These are phyloP conservation scores for Psilocybe cubensis DNA, from an alignment of 768 basidiomycete genomes.

Conservation along the genomic window DNA sequence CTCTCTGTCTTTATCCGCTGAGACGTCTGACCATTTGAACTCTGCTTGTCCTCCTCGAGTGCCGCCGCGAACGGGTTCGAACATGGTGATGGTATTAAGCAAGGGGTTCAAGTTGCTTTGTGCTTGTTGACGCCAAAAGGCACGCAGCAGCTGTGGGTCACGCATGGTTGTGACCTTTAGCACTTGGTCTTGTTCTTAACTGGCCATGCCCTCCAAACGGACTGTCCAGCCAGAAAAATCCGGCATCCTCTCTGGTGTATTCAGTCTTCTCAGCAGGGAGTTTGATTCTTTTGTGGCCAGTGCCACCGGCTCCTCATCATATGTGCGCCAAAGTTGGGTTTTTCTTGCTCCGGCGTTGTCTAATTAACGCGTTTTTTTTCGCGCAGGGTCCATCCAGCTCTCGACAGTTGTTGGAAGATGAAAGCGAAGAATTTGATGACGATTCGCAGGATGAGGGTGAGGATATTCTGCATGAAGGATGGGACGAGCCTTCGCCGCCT, in stretches of 20 bases:
- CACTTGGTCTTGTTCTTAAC: slow-evolving; percentile 14
- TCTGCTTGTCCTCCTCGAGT: slow-evolving; percentile 90
- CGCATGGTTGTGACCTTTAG: slow-evolving; percentile 14
- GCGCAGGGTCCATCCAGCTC: slow-evolving; percentile 14
- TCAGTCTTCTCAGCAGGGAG: slow-evolving; percentile 73
- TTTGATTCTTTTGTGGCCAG: slow-evolving; percentile 70
- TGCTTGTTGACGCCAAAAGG: background rate
- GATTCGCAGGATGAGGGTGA: background rate
- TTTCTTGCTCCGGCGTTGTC: background rate
- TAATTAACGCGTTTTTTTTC: slow-evolving; percentile 21
- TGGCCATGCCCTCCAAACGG: slow-evolving; percentile 17
- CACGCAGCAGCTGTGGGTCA: slow-evolving; percentile 8
- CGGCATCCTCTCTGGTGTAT: slow-evolving; percentile 46
- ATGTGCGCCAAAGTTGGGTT: slow-evolving; percentile 12
- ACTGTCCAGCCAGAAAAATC: slow-evolving; percentile 8
- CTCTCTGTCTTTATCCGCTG: slow-evolving; percentile 93
- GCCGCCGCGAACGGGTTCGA: slow-evolving; percentile 86
- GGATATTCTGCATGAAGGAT: slow-evolving; percentile 11
- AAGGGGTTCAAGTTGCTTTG: slow-evolving; percentile 5
- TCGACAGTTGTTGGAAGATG: slow-evolving; percentile 16
- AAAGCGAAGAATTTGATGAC: slow-evolving; percentile 11
- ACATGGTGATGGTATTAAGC: slow-evolving; percentile 48
- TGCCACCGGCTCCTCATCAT: slow-evolving; percentile 53
- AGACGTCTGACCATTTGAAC: slow-evolving; percentile 91
- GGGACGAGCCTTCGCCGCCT: slow-evolving; percentile 6